A percentile compares a stretch with the other conserved stretches of the same genome.
Conservation (phyloP, 2,329 filamentous ascomycete species). For the Epichloe festucae region DNA sequence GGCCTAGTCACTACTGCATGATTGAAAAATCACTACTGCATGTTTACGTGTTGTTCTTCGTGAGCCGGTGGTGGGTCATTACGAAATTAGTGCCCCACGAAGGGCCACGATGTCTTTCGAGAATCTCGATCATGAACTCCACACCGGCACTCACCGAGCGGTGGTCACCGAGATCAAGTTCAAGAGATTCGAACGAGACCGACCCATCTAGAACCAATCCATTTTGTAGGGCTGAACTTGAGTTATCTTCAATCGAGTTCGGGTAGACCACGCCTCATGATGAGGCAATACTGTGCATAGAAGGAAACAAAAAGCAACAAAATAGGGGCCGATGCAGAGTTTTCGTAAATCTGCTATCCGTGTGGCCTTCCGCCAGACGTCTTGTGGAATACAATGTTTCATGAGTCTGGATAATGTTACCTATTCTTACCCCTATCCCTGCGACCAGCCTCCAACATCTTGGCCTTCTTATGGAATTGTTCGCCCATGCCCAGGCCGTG, state of each 20-base stretch:
- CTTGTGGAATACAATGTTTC: not conserved
- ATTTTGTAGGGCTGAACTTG: not conserved
- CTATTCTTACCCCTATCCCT: conserved; percentile 30
- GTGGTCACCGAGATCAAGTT: not conserved
- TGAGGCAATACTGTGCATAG: no score
- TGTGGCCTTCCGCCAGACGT: not conserved
- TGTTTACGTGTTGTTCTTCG: not conserved
- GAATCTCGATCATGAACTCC: not conserved
- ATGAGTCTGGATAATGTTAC: conserved; percentile 8
- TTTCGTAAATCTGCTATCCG: no score
- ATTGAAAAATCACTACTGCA: no score
- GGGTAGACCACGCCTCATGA: no score
- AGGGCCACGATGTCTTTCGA: not conserved
- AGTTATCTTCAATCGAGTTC: not conserved
- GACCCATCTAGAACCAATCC: not conserved
- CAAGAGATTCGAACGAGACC: not conserved
- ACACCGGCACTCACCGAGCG: not conserved
- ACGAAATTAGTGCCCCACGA: not conserved
- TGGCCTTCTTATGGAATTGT: conserved; percentile 57
- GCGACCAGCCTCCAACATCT: conserved; percentile 35
- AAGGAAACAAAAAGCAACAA: no score
- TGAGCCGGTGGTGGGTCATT: not conserved
- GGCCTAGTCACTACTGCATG: no score
- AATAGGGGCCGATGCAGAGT: no score
- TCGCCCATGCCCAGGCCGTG: conserved; percentile 53